Percentiles rank a stretch among this genome's conserved stretches.
Conservation (phyloP, 1,139 yeast species). For the Saccharomycopsis phalli region DNA sequence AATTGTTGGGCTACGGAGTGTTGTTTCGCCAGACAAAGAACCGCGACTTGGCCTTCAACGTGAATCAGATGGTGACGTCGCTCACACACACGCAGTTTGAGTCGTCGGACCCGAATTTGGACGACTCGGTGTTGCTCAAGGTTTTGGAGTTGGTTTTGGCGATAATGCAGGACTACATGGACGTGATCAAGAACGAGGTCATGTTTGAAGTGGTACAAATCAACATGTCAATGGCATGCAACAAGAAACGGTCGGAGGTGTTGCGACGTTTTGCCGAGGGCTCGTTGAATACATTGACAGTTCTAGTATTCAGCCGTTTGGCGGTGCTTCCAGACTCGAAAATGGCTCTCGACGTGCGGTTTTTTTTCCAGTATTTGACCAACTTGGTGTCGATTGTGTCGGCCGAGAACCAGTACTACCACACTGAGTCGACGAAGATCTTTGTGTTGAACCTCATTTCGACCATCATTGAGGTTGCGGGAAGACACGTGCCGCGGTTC, state of each 20-base stretch:
- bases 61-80: slow-evolving; percentile 52
- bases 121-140: slow-evolving; percentile 82
- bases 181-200: slow-evolving; percentile 65
- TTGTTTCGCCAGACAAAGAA: slow-evolving; percentile 26
- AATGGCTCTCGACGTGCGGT: slow-evolving; percentile 7
- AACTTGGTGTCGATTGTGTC: slow-evolving; percentile 77
- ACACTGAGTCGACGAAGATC: slow-evolving; percentile 79
- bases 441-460: slow-evolving; percentile 72
- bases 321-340: slow-evolving; percentile 19
- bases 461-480: slow-evolving; percentile 77
- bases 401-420: slow-evolving; percentile 75
- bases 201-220: slow-evolving; percentile 88
- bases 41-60: slow-evolving; percentile 31
- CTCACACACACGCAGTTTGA: slow-evolving; percentile 93
- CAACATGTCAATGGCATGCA: slow-evolving; percentile 85
- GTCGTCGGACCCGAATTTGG: slow-evolving; percentile 88
- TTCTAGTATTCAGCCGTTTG: slow-evolving; percentile 57
- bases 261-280: slow-evolving; percentile 85
- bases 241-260: slow-evolving; percentile 84
- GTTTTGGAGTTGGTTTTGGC: slow-evolving; percentile 69
- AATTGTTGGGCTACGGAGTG: slow-evolving; percentile 51
- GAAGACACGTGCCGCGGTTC: slow-evolving; percentile 55
- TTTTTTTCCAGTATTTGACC: slow-evolving; percentile 33
- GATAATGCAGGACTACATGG: slow-evolving; percentile 51
- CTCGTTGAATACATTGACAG: slow-evolving; percentile 65